Evolutionary conservation across 1,284 basidiomycete genomes (phyloP).

Genomic region (Mycosarcoma mackinlayi): DNA sequence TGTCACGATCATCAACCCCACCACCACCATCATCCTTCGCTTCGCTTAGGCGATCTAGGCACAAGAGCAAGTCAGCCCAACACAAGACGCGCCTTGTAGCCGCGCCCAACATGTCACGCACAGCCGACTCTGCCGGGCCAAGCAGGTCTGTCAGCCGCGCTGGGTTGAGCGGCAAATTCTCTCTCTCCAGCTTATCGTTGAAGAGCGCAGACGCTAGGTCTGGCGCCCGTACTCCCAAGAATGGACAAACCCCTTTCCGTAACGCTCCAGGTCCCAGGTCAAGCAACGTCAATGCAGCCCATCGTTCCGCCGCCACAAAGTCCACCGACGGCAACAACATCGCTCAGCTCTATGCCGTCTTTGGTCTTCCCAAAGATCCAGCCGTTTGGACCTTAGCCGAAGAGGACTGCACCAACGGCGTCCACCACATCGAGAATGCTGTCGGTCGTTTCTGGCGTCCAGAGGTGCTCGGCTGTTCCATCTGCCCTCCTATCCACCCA

Average conservation of each 20-base stretch:
- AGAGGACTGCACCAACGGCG: slow-evolving; percentile 82
- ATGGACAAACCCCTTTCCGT: slow-evolving; percentile 14
- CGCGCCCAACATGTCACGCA: slow-evolving; percentile 8
- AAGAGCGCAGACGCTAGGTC: slow-evolving; percentile 27
- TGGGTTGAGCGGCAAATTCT: slow-evolving; percentile 35
- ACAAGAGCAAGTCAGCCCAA: too few species aligned
- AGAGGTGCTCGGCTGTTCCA: slow-evolving; percentile 74
- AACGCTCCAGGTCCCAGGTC: slow-evolving; percentile 24
- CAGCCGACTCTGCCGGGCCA: slow-evolving; percentile 19
- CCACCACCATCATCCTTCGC: neutral
- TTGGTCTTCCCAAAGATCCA: slow-evolving; percentile 71
- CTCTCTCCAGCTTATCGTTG: slow-evolving; percentile 48
- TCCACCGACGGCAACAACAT: slow-evolving; percentile 66
- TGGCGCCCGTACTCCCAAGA: slow-evolving; percentile 29
- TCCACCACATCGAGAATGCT: slow-evolving; percentile 86
- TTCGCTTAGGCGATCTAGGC: too few species aligned
- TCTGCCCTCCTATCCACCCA: slow-evolving; percentile 69
- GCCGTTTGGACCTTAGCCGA: slow-evolving; percentile 87
- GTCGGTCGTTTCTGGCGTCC: slow-evolving; percentile 93
- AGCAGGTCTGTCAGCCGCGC: slow-evolving; percentile 30
- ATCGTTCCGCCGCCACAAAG: slow-evolving; percentile 24
- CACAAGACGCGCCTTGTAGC: too few species aligned
- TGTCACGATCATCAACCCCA: too few species aligned
- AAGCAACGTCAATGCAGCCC: slow-evolving; percentile 19
- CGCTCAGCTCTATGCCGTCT: slow-evolving; percentile 71